Conservation (phyloP, 768 basidiomycete species). For the Panaeolus cyanescens region DNA sequence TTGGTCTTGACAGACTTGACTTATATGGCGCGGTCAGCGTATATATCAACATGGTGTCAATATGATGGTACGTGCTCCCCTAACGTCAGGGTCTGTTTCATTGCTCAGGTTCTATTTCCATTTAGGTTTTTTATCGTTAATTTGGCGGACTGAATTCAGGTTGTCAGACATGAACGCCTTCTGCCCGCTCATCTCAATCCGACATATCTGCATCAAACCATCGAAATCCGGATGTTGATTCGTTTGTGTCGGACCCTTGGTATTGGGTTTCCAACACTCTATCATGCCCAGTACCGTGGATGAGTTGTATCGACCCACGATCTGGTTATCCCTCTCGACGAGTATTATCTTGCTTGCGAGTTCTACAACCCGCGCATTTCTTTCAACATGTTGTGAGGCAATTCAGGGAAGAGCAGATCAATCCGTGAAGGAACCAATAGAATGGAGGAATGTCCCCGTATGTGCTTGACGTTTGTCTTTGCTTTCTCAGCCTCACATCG, state of each 20-base stretch:
- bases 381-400: too few species aligned
- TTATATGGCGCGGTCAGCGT: too few species aligned
- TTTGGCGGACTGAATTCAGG: background rate
- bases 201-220: background rate
- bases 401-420: too few species aligned
- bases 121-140: background rate
- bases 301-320: background rate
- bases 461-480: too few species aligned
- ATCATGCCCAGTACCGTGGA: background rate
- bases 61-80: background rate
- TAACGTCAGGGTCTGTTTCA: background rate
- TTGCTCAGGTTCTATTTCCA: background rate
- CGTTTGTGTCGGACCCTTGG: background rate
- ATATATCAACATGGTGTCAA: background rate
- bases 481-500: too few species aligned
- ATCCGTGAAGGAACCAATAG: too few species aligned
- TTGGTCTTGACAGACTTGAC: too few species aligned
- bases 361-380: too few species aligned
- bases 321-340: background rate
- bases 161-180: background rate
- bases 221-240: background rate
- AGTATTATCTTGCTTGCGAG: too few species aligned
- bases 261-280: background rate
- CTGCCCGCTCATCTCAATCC: background rate
- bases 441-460: too few species aligned